These are phyloP conservation scores for Fusarium continuum DNA, from an alignment of 2,329 filamentous ascomycete genomes.

Conservation along the genomic window DNA sequence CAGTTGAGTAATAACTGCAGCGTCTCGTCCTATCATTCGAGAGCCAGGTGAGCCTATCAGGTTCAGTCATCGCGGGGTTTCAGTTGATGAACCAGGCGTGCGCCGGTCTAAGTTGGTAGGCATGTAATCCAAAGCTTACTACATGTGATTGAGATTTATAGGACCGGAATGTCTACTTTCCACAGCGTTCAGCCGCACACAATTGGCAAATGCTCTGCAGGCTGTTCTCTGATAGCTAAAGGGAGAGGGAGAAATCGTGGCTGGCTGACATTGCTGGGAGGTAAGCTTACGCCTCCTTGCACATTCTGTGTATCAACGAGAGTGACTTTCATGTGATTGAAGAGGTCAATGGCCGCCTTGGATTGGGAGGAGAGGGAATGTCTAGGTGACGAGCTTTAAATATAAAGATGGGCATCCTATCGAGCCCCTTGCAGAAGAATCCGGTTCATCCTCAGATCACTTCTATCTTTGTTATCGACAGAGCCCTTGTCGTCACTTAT, in stretches of 20 bases:
- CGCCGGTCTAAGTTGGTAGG: not conserved
- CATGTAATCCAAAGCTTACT: not conserved
- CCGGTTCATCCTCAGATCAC: not conserved
- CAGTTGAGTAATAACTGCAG: not conserved
- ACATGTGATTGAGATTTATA: not conserved
- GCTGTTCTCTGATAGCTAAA: not conserved
- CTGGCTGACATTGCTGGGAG: not conserved
- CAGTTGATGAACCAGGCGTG: not conserved
- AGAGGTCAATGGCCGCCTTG: not conserved
- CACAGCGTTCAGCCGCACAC: not conserved
- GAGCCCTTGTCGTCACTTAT: too few relatives aligned
- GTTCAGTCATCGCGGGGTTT: too few relatives aligned
- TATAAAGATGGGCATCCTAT: not conserved
- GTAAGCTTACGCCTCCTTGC: not conserved
- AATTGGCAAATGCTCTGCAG: not conserved
- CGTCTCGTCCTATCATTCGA: too few relatives aligned
- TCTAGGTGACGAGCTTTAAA: not conserved
- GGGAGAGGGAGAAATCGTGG: not conserved
- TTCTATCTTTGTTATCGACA: not conserved
- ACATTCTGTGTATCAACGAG: not conserved
- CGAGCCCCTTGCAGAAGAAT: not conserved
- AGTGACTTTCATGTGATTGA: not conserved
- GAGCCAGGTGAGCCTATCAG: too few relatives aligned
- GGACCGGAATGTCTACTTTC: not conserved
- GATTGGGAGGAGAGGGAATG: not conserved